phyloP scores from a whole-genome alignment of 352 stramenopile genomes.

The Achlya hypogyna region DNA sequence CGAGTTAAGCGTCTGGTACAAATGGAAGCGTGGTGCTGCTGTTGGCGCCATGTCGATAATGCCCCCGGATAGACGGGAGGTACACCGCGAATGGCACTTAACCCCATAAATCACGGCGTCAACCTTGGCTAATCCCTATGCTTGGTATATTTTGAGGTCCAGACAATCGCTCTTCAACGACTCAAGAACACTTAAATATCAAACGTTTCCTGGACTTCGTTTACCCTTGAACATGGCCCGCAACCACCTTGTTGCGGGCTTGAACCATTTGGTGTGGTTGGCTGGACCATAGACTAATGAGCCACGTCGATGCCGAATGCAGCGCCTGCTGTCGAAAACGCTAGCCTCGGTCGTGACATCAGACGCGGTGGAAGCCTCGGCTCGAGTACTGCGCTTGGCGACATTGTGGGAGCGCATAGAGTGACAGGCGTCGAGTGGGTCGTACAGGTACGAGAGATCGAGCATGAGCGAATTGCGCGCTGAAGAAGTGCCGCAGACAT shows the following conservation, averaged over 20 bases:
- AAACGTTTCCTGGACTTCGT: not conserved
- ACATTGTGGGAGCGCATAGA: not conserved
- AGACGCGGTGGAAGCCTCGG: not conserved
- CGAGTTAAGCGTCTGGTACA: no score
- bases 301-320: not conserved
- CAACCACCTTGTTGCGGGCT: not conserved
- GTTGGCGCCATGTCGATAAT: no score
- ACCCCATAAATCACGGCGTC: no score
- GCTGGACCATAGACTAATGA: not conserved
- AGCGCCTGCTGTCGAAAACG: not conserved
- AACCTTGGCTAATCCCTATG: no score
- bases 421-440: not conserved
- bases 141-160: no score
- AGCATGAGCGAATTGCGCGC: not conserved
- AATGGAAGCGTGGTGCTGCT: no score
- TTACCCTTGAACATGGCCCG: not conserved
- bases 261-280: not conserved
- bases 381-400: not conserved
- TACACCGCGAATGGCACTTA: no score
- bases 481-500: not conserved
- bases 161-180: no score
- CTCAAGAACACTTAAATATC: no score
- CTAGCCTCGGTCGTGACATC: not conserved
- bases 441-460: constrained; percentile 1
- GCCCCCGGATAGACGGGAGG: no score